phyloP scores from a whole-genome alignment of 306 rosid species.

The Lotus japonicus region DNA sequence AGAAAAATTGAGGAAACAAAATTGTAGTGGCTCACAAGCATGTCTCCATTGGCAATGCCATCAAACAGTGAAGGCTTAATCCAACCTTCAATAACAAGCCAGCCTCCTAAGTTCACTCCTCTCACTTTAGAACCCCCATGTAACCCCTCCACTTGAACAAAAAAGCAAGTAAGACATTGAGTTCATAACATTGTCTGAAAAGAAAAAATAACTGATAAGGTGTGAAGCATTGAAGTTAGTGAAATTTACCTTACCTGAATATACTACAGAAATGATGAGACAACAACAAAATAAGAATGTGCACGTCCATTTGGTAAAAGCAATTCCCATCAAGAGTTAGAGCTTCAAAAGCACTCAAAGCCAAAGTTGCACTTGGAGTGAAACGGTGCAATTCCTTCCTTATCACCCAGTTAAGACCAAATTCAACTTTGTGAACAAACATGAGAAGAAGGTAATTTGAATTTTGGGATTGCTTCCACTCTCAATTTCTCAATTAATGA shows the following conservation, averaged over 20 bases:
- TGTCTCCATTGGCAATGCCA: slow-evolving; percentile 88
- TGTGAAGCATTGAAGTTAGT: slow-evolving; percentile 10
- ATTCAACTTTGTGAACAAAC: slow-evolving; percentile 44
- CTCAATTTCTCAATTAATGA: slow-evolving; percentile 14
- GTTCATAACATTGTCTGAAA: background rate
- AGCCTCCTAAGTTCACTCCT: slow-evolving; percentile 95
- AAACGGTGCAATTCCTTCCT: background rate
- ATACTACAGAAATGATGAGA: slow-evolving; percentile 42
- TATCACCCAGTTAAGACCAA: slow-evolving; percentile 53
- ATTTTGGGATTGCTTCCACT: slow-evolving; percentile 31
- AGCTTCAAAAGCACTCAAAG: slow-evolving; percentile 35
- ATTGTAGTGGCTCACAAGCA: slow-evolving; percentile 61
- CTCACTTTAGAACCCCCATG: slow-evolving; percentile 56
- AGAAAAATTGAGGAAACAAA: background rate
- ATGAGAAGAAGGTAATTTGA: slow-evolving; percentile 23
- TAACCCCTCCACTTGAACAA: slow-evolving; percentile 59
- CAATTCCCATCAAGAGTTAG: slow-evolving; percentile 67
- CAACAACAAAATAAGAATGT: slow-evolving; percentile 47
- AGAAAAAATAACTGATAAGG: too few species aligned
- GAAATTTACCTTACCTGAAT: slow-evolving; percentile 60
- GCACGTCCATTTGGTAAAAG: slow-evolving; percentile 54
- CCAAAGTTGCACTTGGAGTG: too few species aligned
- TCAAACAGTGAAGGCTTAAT: slow-evolving; percentile 90
- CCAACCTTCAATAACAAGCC: slow-evolving; percentile 97
- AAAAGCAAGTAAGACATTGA: background rate